Evolutionary conservation across 805 yeast genomes (phyloP).

Genomic region (Saturnispora dispora): DNA sequence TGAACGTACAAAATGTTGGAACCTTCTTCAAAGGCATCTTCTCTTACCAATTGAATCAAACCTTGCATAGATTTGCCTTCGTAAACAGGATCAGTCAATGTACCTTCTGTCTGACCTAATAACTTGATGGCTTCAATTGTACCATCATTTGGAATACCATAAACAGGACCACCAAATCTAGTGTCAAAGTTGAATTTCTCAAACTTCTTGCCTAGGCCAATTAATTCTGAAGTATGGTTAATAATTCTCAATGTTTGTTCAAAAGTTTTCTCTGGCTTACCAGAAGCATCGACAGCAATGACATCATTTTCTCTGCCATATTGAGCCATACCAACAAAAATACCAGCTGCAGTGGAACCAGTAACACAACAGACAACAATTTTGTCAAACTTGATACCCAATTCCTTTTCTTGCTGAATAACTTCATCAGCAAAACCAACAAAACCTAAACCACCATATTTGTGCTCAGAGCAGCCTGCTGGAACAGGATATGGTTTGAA

Average conservation of each 20-base stretch:
- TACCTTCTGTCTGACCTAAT: conserved; percentile 29
- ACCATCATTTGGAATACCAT: conserved; percentile 30
- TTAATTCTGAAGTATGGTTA: conserved; percentile 25
- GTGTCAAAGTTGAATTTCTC: conserved; percentile 25
- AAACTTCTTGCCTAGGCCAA: conserved; percentile 23
- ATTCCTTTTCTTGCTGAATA: conserved; percentile 26
- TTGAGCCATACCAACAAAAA: conserved; percentile 28
- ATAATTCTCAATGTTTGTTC: conserved; percentile 29
- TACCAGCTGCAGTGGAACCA: conserved; percentile 30
- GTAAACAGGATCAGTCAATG: conserved; percentile 30
- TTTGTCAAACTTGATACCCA: conserved; percentile 28
- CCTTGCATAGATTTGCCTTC: conserved; percentile 32
- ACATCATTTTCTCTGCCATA: conserved; percentile 28
- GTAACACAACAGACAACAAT: conserved; percentile 30
- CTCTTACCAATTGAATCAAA: conserved; percentile 21
- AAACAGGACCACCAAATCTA: conserved; percentile 28
- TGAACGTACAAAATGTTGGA: conserved; percentile 26
- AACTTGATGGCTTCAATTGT: conserved; percentile 30
- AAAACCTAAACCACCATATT: conserved; percentile 30
- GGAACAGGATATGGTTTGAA: conserved; percentile 31
- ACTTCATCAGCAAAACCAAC: conserved; percentile 30
- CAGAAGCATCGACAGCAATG: conserved; percentile 30
- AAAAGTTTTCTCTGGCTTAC: conserved; percentile 29
- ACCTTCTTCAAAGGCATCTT: conserved; percentile 23
- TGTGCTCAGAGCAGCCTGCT: conserved; percentile 31